phyloP scores from a whole-genome alignment of 1,284 basidiomycete species.

The Cutaneotrichosporon mucoides region DNA sequence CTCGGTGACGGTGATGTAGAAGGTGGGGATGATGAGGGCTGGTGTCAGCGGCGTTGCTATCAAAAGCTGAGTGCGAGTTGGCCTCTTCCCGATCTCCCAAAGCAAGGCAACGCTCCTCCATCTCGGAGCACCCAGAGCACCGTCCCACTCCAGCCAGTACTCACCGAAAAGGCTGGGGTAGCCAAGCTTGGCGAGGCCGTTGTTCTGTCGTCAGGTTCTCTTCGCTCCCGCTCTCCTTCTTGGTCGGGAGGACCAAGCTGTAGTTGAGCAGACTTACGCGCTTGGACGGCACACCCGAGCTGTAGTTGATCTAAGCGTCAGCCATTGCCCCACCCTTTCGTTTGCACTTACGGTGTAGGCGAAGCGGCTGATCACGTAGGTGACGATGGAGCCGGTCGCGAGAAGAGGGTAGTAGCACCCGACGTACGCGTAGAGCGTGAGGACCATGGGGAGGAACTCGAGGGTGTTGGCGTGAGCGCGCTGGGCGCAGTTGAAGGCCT shows the following conservation, averaged over 20 bases:
- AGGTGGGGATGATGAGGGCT: constrained; percentile 5
- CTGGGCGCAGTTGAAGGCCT: constrained; percentile 42
- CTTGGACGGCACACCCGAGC: constrained; percentile 2
- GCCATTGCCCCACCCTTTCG: neutral
- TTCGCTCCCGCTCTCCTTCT: too few species aligned
- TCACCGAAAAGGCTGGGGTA: constrained; percentile 22
- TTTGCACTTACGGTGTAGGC: constrained; percentile 31
- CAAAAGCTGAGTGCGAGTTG: too few species aligned
- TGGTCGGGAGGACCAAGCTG: too few species aligned
- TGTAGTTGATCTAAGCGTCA: constrained; percentile 25
- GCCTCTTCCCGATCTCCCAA: too few species aligned
- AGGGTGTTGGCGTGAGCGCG: constrained; percentile 42
- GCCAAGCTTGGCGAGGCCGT: constrained; percentile 17
- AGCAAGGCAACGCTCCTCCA: too few species aligned
- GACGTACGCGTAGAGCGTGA: constrained; percentile 29
- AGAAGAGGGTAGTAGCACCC: constrained; percentile 36
- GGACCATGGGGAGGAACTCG: constrained; percentile 32
- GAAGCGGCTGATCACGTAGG: constrained; percentile 31
- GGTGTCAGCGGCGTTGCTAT: neutral
- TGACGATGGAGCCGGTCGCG: constrained; percentile 23
- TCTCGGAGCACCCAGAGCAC: too few species aligned
- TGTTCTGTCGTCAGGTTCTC: neutral
- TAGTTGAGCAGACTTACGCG: neutral
- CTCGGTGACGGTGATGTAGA: neutral
- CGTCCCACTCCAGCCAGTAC: neutral